Evolutionary conservation across 1,284 basidiomycete genomes (phyloP), one percentile per base, ranked within the genome.

Genomic region (Malassezia cuniculi): DNA sequence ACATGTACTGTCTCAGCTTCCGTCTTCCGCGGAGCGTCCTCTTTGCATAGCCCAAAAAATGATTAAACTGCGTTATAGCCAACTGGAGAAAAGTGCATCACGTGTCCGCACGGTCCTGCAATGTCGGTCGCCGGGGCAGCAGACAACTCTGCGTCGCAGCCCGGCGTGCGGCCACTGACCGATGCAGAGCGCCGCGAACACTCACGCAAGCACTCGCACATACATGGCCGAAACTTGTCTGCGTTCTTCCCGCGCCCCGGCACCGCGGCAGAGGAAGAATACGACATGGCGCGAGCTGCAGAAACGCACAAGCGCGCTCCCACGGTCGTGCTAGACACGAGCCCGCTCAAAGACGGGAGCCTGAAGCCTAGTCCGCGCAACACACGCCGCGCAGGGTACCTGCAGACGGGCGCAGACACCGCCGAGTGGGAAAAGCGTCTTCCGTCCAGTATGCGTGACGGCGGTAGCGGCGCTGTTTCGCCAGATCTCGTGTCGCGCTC

Each of bases 1-100:
- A 90, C 59, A 97, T 97, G 93, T 97, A 93, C 69, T 93, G 93
- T 69, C 76, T 99, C 38, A 81, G 80, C 59, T 97, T 99, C 73
- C 73, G 80, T 32, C 74, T 95, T 16, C 85, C 87, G 14, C 36
- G 48, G 10, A 55, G 71, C 43, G 54, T 63, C 7, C 46, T 59
- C 6, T 57, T 45, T 22, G 41, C 26, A 25, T 12, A 25, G 12
- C 24, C 24, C 24, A 25, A 25, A 12, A 25, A 25, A 25, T 7
- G 24, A 25, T 7, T 7, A 25, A 25, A 12, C 24, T 25, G 24
- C 24, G 24, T n/a, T n/a, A n/a, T n/a, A n/a, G n/a, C n/a, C n/a
- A n/a, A n/a, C n/a, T n/a, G n/a, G n/a, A n/a, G n/a, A n/a, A n/a
- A n/a, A n/a, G n/a, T n/a, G n/a, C n/a, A n/a, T n/a, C n/a, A n/a